Evolutionary conservation across 805 yeast species (phyloP).

Genomic region (Saturnispora saitoi): DNA sequence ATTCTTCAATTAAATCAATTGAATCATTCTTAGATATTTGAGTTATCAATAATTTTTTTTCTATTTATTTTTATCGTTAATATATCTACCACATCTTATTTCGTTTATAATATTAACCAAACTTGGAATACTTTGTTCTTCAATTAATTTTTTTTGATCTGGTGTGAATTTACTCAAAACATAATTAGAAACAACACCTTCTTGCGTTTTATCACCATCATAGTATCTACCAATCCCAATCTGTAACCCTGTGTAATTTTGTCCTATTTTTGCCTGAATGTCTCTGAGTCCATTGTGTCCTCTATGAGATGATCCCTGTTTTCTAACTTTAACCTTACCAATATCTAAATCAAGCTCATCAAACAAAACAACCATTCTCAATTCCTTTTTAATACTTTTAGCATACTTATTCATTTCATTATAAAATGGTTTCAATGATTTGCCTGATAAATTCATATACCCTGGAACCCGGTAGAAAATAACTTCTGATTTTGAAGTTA

Average conservation of each 20-base stretch:
- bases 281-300: slow-evolving; percentile 83
- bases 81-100: slow-evolving; percentile 24
- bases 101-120: slow-evolving; percentile 32
- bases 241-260: slow-evolving; percentile 53
- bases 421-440: slow-evolving; percentile 31
- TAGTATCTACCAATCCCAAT: slow-evolving; percentile 73
- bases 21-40: neutral
- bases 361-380: slow-evolving; percentile 53
- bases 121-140: slow-evolving; percentile 33
- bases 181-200: slow-evolving; percentile 43
- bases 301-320: slow-evolving; percentile 51
- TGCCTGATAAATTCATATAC: slow-evolving; percentile 68
- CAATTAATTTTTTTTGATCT: slow-evolving; percentile 36
- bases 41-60: neutral
- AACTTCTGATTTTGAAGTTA: slow-evolving; percentile 6
- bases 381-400: slow-evolving; percentile 21
- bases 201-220: slow-evolving; percentile 27
- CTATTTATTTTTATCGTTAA: slow-evolving; percentile 17
- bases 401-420: slow-evolving; percentile 28
- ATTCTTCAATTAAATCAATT: neutral
- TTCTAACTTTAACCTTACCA: slow-evolving; percentile 59
- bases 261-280: slow-evolving; percentile 38
- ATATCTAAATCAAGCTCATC: slow-evolving; percentile 66
- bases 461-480: slow-evolving; percentile 13
- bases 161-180: slow-evolving; percentile 50